Conservation (phyloP, 768 basidiomycete species). For the Trametes sanguinea region DNA sequence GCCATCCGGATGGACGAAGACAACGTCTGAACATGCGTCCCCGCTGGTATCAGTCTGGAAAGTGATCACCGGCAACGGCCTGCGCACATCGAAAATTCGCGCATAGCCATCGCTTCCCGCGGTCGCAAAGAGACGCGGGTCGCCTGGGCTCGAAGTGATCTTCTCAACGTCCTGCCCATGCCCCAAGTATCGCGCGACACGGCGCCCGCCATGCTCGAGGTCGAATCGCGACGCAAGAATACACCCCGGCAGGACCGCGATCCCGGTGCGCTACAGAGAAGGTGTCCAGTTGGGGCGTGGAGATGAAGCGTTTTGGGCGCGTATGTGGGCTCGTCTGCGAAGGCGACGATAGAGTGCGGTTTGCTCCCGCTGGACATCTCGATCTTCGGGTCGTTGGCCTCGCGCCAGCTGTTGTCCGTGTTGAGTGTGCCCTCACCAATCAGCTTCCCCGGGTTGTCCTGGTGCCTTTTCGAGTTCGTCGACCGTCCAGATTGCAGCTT, state of each 20-base stretch:
- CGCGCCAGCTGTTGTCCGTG: conserved; percentile 11
- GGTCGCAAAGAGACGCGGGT: conserved; percentile 39
- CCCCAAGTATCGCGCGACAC: conserved; percentile 37
- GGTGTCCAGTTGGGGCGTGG: conserved; percentile 28
- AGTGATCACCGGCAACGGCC: conserved; percentile 37
- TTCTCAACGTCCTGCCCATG: conserved; percentile 34
- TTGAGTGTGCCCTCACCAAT: conserved; percentile 11
- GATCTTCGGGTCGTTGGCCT: conserved; percentile 24
- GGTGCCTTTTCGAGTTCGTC: conserved; percentile 36
- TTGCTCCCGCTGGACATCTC: conserved; percentile 34
- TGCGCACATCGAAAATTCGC: conserved; percentile 41
- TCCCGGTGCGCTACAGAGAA: conserved; percentile 27
- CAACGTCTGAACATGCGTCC: conserved; percentile 24
- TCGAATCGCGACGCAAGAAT: conserved; percentile 33
- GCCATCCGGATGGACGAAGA: conserved; percentile 39
- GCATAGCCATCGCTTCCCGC: conserved; percentile 39
- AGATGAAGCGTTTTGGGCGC: conserved; percentile 24
- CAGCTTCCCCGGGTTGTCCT: conserved; percentile 20
- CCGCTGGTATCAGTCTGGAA: conserved; percentile 26
- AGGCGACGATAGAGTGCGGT: background rate
- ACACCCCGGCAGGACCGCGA: background rate
- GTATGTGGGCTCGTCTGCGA: conserved; percentile 4
- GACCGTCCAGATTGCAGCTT: conserved; percentile 39
- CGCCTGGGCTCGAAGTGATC: conserved; percentile 38
- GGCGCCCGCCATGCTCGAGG: conserved; percentile 37